Conservation (phyloP, 495 filamentous ascomycete species). For the Hyaloscypha hepaticicola region DNA sequence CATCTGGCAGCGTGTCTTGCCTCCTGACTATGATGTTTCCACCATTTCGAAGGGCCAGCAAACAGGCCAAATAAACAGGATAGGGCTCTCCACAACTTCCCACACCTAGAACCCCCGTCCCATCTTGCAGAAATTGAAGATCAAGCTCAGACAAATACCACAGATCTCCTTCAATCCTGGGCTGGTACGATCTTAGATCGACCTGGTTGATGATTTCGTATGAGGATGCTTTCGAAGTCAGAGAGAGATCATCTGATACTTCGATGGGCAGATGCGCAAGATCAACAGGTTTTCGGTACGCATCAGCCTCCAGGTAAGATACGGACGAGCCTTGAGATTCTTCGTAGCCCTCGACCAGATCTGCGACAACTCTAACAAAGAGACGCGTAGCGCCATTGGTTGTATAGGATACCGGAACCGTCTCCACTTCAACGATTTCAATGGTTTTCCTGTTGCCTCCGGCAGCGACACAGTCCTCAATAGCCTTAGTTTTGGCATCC, state of each 20-base stretch:
- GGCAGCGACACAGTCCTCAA: slow-evolving; percentile 35
- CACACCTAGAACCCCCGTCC: slow-evolving; percentile 61
- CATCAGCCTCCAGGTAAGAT: slow-evolving; percentile 90
- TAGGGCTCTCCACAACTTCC: slow-evolving; percentile 60
- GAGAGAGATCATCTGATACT: slow-evolving; percentile 59
- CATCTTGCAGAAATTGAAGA: slow-evolving; percentile 55
- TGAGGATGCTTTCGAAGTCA: slow-evolving; percentile 21
- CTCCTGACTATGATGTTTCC: slow-evolving; percentile 48
- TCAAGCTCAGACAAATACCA: slow-evolving; percentile 58
- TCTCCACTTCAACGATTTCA: slow-evolving; percentile 38
- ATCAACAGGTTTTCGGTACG: slow-evolving; percentile 81
- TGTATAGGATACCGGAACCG: slow-evolving; percentile 40
- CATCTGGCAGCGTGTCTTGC: slow-evolving; percentile 45
- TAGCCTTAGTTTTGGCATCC: slow-evolving; percentile 35
- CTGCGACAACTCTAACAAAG: slow-evolving; percentile 37
- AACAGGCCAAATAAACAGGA: slow-evolving; percentile 43
- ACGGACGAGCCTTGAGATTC: slow-evolving; percentile 1
- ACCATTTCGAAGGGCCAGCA: slow-evolving; percentile 46
- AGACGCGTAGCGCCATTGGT: slow-evolving; percentile 37
- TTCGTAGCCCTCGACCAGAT: slow-evolving; percentile 28
- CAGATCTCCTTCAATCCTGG: slow-evolving; percentile 47
- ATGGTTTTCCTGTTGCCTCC: slow-evolving; percentile 34
- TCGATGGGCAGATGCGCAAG: slow-evolving; percentile 35
- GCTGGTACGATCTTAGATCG: slow-evolving; percentile 50
- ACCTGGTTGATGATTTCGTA: slow-evolving; percentile 32